A percentile compares a stretch with the other conserved stretches of the same genome.
Evolutionary conservation across 805 yeast species (phyloP).

Genomic region (Cyberlindnera samutprakarnensis): DNA sequence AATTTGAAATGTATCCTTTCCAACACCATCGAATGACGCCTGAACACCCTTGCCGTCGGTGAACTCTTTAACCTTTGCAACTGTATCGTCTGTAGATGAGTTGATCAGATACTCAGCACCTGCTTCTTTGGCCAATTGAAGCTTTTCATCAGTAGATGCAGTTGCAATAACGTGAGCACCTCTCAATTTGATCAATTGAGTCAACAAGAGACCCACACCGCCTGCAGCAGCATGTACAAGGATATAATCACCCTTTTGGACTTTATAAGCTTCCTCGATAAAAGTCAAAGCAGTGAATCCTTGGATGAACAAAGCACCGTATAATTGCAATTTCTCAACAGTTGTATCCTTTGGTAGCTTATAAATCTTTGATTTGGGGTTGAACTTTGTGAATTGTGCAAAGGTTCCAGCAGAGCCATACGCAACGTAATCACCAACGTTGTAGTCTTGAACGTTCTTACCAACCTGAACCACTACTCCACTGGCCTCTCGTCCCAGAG

Average conservation of each 20-base stretch:
- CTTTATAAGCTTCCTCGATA: slow-evolving; percentile 54
- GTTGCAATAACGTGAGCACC: slow-evolving; percentile 85
- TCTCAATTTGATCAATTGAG: slow-evolving; percentile 45
- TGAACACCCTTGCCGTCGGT: slow-evolving; percentile 63
- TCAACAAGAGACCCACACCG: slow-evolving; percentile 74
- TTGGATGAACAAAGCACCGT: slow-evolving; percentile 59
- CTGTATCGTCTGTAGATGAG: slow-evolving; percentile 45
- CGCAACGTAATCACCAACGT: slow-evolving; percentile 67
- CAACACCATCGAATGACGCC: slow-evolving; percentile 68
- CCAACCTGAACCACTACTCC: slow-evolving; percentile 69
- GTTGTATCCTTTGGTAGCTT: slow-evolving; percentile 42
- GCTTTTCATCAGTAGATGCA: slow-evolving; percentile 72
- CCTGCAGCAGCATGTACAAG: slow-evolving; percentile 94
- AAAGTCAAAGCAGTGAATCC: slow-evolving; percentile 78
- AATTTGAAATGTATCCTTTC: slow-evolving; percentile 65
- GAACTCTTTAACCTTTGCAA: slow-evolving; percentile 45
- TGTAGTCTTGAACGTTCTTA: slow-evolving; percentile 39
- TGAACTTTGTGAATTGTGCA: slow-evolving; percentile 62
- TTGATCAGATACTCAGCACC: slow-evolving; percentile 78
- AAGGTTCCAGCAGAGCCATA: slow-evolving; percentile 48
- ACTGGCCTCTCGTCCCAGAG: slow-evolving; percentile 67
- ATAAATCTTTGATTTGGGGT: slow-evolving; percentile 27
- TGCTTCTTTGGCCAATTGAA: slow-evolving; percentile 50
- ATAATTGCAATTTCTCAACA: slow-evolving; percentile 43
- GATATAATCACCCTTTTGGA: slow-evolving; percentile 61